Percentiles rank a stretch among this genome's conserved stretches.
phyloP scores from a whole-genome alignment of 208 protist genomes.

The Acanthamoeba sp. region DNA sequence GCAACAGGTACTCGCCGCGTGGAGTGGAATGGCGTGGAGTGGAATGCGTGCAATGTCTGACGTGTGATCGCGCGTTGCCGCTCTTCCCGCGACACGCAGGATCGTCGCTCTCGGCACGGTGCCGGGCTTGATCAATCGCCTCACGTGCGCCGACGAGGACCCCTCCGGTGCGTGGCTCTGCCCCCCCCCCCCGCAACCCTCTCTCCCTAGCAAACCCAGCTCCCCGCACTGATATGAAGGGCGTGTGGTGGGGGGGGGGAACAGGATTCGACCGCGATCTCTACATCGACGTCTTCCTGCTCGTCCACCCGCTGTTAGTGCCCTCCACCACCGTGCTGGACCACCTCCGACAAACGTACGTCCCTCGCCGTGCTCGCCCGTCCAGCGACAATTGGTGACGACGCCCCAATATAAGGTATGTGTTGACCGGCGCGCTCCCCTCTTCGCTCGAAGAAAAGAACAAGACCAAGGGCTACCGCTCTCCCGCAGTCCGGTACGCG shows the following conservation, averaged over 20 bases:
- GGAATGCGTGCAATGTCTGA: neutral
- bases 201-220: too few species aligned
- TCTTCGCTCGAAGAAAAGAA: conserved; percentile 5
- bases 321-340: conserved; percentile 26
- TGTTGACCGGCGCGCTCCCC: neutral
- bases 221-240: too few species aligned
- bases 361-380: neutral
- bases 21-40: too few species aligned
- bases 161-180: neutral
- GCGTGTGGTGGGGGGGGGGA: too few species aligned
- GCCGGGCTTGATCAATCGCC: conserved; percentile 12
- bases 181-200: too few species aligned
- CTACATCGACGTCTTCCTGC: conserved; percentile 62
- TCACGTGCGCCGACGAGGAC: conserved; percentile 15
- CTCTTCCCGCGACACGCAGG: neutral
- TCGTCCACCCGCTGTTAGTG: conserved; percentile 59
- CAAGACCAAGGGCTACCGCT: conserved; percentile 28
- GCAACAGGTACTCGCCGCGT: neutral
- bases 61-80: neutral
- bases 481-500: neutral
- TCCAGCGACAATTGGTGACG: too few species aligned
- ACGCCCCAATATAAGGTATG: neutral
- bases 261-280: conserved; percentile 49
- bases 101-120: neutral
- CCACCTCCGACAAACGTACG: conserved; percentile 6